Base-by-base conservation (phyloP, 768 basidiomycete genomes). In the Lactarius deliciosus region DNA sequence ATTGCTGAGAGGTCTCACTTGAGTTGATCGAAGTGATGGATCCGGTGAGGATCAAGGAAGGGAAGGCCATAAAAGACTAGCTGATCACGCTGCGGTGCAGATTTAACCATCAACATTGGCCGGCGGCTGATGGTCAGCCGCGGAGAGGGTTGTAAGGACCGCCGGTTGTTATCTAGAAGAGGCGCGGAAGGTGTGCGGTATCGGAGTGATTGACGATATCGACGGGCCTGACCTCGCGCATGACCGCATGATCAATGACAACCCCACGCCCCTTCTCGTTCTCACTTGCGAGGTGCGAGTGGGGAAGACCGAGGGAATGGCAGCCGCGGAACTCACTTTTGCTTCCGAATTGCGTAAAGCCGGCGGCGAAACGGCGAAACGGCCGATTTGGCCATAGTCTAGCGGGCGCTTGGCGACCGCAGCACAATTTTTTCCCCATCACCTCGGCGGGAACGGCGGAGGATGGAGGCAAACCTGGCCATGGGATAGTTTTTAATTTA, bases 291-390 rank as follows among this genome's bases (percentile, higher is more conserved):
- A 47, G 28, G 20, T 59, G 40, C 18, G 20, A n/a, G 6, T 59
- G 25, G 25, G 25, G 22, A 50, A 50, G 40, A 10, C 38, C 55
- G 40, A 15, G 22, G 10, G 36, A 38, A 0, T 7, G 60, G 54
- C 16, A 55, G 57, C 66, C 66, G 66, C 65, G 61, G 65, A 57
- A 61, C 34, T 20, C 18, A 13, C 54, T 38, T 25, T 22, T 36
- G 38, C 36, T 61, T 43, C 68, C 68, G 68, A 43, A 66, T 55
- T 15, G 13, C 53, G 65, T 62, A 69, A 67, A 69, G 68, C 68
- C 68, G 68, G 68, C 68, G 68, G 68, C 65, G 65, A 41, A 60
- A 56, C 66, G 66, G 65, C 9, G 68, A 57, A 54, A 34, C 11
- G 5, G 1, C 41, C 56, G 28, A 30, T 67, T 47, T n/a, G 10